These are phyloP conservation scores for Miamiensis avidus DNA, from an alignment of 169 alveolate species.

Conservation along the genomic window DNA sequence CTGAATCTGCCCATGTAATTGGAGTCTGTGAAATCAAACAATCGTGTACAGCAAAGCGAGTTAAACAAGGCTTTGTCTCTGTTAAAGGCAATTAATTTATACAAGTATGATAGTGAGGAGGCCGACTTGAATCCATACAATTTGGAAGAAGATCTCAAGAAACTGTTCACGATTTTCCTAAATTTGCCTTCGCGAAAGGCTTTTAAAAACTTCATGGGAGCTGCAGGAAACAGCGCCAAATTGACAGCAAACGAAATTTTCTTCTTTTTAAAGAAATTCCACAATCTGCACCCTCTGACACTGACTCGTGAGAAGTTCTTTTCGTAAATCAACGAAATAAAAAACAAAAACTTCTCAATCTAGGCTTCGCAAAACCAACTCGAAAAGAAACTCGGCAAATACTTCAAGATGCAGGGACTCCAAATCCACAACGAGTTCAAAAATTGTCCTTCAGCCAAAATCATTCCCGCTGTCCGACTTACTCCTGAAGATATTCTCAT, in stretches of 20 bases:
- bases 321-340: neutral
- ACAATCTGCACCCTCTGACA: constrained; percentile 50
- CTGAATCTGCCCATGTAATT: constrained; percentile 38
- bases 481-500: neutral
- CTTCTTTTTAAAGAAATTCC: constrained; percentile 48
- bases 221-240: constrained; percentile 38
- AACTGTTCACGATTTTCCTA: constrained; percentile 36
- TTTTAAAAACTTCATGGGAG: constrained; percentile 43
- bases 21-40: constrained; percentile 36
- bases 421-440: neutral
- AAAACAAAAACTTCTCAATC: no score
- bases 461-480: neutral
- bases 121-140: no score
- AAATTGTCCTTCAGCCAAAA: neutral
- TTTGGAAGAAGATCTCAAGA: constrained; percentile 46
- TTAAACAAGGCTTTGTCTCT: constrained; percentile 26
- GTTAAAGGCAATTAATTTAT: constrained; percentile 37
- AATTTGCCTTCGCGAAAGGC: constrained; percentile 49
- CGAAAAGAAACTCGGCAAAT: neutral
- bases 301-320: constrained; percentile 25
- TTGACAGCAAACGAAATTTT: constrained; percentile 52
- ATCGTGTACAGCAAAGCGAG: constrained; percentile 30
- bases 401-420: neutral
- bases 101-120: constrained; percentile 41
- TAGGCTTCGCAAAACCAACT: neutral